Evolutionary conservation across 148 eudicot species (phyloP).

Genomic region (Silene latifolia): DNA sequence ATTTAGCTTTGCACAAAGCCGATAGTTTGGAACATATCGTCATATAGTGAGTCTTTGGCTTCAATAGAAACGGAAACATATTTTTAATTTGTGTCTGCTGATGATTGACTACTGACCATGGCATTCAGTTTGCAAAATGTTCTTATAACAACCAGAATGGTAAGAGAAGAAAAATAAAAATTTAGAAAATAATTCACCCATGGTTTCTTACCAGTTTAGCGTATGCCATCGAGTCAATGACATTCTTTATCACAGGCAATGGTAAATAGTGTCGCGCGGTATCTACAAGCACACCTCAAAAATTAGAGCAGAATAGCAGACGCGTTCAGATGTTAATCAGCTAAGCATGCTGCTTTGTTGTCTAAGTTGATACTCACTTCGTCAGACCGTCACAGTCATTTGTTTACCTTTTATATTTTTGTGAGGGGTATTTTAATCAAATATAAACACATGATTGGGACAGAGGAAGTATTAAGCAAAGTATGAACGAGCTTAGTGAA

Average conservation of each 20-base stretch:
- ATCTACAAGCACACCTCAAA: slow-evolving; percentile 46
- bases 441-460: no score
- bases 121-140: not conserved
- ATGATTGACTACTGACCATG: no score
- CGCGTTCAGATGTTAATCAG: not conserved
- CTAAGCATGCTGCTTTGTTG: not conserved
- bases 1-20: slow-evolving; percentile 2
- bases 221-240: slow-evolving; percentile 89
- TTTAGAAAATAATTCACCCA: not conserved
- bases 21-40: not conserved
- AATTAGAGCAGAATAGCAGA: slow-evolving; percentile 7
- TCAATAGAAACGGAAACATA: no score
- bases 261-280: slow-evolving; percentile 88
- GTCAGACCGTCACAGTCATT: no score
- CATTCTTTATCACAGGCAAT: slow-evolving; percentile 67
- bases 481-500: not conserved
- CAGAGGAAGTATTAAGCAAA: no score
- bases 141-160: not conserved
- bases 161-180: slow-evolving; percentile 2
- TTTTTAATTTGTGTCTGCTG: not conserved
- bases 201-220: slow-evolving; percentile 64
- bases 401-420: no score
- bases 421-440: no score
- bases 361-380: not conserved
- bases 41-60: not conserved